Evolutionary conservation across 2,329 filamentous ascomycete species (phyloP).

Genomic region (Paecilomyces niveus): DNA sequence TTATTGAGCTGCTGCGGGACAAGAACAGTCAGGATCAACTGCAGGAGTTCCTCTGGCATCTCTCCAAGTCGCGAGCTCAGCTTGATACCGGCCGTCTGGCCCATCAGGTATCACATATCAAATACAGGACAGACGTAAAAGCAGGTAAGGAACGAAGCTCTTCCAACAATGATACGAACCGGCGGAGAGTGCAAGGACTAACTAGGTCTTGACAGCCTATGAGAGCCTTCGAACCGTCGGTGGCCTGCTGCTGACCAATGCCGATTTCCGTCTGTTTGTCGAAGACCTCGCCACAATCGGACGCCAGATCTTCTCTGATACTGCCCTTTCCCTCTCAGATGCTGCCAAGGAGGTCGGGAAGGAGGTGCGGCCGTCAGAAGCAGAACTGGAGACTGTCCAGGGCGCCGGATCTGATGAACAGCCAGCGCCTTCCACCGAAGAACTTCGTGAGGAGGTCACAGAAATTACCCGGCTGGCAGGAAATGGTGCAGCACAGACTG

Average conservation of each 20-base stretch:
- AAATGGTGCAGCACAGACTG: constrained; percentile 30
- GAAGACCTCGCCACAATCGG: constrained; percentile 72
- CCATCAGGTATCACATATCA: constrained; percentile 54
- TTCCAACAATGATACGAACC: not conserved
- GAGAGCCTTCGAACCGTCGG: constrained; percentile 76
- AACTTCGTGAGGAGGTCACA: constrained; percentile 53
- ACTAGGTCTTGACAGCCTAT: constrained; percentile 49
- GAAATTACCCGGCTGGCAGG: constrained; percentile 43
- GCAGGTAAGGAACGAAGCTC: constrained; percentile 46
- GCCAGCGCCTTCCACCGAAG: constrained; percentile 50
- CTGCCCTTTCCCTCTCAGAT: constrained; percentile 69
- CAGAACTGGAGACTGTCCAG: constrained; percentile 50
- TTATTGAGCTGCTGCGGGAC: constrained; percentile 72
- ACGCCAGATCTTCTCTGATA: constrained; percentile 79
- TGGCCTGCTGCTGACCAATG: constrained; percentile 78
- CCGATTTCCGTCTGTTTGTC: constrained; percentile 81
- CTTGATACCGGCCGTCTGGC: constrained; percentile 61
- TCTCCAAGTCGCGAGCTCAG: constrained; percentile 64
- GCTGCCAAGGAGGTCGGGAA: constrained; percentile 69
- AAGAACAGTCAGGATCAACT: constrained; percentile 83
- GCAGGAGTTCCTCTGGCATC: constrained; percentile 85
- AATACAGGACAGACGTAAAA: constrained; percentile 62
- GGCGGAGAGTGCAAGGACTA: not conserved
- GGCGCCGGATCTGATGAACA: constrained; percentile 38
- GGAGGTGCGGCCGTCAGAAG: constrained; percentile 60